Conservation (phyloP, 352 stramenopile genomes). For the Phytophthora hibernalis region DNA sequence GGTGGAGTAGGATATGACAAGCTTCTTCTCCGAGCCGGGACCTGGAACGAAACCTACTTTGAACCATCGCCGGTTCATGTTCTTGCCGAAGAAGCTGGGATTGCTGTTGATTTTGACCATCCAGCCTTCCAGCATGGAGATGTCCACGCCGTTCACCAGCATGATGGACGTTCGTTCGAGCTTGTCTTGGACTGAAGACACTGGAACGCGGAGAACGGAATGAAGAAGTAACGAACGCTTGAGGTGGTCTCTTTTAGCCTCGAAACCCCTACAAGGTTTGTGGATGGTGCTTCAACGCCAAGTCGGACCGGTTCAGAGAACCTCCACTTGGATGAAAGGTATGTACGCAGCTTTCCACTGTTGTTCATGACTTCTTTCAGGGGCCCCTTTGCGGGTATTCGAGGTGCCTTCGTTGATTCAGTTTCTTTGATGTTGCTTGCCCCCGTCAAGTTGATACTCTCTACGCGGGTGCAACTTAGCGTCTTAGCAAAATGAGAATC, state of each 20-base stretch:
- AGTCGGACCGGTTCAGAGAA: neutral
- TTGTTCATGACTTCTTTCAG: too few relatives aligned
- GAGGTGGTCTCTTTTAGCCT: conserved; percentile 1
- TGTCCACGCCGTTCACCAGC: conserved; percentile 81
- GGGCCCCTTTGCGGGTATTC: too few relatives aligned
- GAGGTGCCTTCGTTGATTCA: too few relatives aligned
- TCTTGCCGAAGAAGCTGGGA: conserved; percentile 81
- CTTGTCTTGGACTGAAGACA: neutral
- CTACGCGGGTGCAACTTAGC: too few relatives aligned
- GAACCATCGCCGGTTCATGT: conserved; percentile 81
- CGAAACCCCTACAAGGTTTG: conserved; percentile 11
- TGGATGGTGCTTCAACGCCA: too few relatives aligned
- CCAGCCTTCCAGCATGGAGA: conserved; percentile 84
- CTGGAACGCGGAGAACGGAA: neutral
- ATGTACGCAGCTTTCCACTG: too few relatives aligned
- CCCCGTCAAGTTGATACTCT: too few relatives aligned
- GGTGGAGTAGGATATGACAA: conserved; percentile 85
- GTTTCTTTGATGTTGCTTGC: too few relatives aligned
- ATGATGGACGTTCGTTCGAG: conserved; percentile 10
- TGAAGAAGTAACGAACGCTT: conserved; percentile 16
- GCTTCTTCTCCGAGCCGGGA: conserved; percentile 55
- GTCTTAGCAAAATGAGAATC: neutral
- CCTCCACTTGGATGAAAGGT: too few relatives aligned
- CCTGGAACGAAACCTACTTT: conserved; percentile 64
- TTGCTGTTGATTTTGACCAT: conserved; percentile 91